These are phyloP conservation scores for Phytophthora ohioensis DNA, from an alignment of 352 stramenopile species.

Conservation along the genomic window DNA sequence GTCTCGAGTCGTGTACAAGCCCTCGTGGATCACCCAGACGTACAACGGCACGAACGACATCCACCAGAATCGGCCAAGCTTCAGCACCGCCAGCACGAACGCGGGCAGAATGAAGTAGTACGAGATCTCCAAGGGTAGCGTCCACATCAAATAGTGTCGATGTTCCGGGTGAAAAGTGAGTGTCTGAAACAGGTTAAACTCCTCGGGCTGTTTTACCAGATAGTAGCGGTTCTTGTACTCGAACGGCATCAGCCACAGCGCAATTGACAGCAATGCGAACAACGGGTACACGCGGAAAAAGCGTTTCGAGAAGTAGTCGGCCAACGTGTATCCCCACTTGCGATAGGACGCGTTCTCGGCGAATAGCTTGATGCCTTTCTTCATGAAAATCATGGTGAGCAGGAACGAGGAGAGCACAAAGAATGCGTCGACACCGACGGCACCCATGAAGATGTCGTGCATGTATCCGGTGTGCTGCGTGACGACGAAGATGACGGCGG, in stretches of 20 bases:
- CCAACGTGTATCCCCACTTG: conserved; percentile 18
- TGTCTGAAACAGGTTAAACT: conserved; percentile 15
- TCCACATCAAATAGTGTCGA: conserved; percentile 22
- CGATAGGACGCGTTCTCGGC: conserved; percentile 8
- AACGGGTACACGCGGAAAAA: conserved; percentile 27
- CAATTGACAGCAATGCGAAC: conserved; percentile 8
- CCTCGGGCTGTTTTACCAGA: neutral
- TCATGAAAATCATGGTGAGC: conserved; percentile 31
- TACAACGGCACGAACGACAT: conserved; percentile 5
- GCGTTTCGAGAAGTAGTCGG: conserved; percentile 25
- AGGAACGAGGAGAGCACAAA: conserved; percentile 31
- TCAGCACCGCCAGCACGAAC: conserved; percentile 13
- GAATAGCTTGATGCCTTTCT: conserved; percentile 25
- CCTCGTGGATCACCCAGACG: conserved; percentile 24
- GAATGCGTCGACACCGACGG: conserved; percentile 20
- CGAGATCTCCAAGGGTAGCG: conserved; percentile 22
- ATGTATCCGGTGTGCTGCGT: conserved; percentile 11
- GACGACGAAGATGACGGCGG: conserved; percentile 14
- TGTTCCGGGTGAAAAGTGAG: conserved; percentile 20
- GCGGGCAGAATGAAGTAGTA: conserved; percentile 26
- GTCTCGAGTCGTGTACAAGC: conserved; percentile 5
- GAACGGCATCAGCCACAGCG: conserved; percentile 18
- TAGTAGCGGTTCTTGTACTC: conserved; percentile 19
- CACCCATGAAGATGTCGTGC: conserved; percentile 10
- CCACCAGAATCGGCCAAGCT: conserved; percentile 18